Base-by-base conservation (phyloP, 1,284 basidiomycete species). In the Ganoderma sp. region DNA sequence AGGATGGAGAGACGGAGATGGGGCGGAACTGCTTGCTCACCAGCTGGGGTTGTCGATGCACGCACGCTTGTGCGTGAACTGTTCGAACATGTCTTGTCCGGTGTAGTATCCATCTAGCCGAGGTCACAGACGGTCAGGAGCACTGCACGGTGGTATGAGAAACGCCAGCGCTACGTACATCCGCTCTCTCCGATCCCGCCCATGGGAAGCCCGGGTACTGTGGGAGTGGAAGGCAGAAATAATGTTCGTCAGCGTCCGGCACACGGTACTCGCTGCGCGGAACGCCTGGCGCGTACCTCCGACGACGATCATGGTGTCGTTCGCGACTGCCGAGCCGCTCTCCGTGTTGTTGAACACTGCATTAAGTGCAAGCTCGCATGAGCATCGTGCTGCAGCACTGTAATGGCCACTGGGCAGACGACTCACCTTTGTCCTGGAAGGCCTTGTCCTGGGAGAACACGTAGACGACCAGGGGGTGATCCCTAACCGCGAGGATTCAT, bases 381-480 rank as follows among this genome's bases (percentile, higher is more conserved):
- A 50, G 48, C 22, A 12, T 50, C 10, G 9, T 22, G 9, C 19
- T 45, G 19, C 19, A 7, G 8, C 19, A 15, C 14, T 6, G n/a
- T 8, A 9, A 48, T 32, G 2, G 32, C 32, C 32, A 32, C 32
- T 32, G 32, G 32, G 32, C 32, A 32, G 5, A 32, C 32, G 37
- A 39, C 48, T 12, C 22, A 5, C 48, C 48, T 77, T 88, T 88
- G 34, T 82, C 77, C 77, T 91, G 91, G 73, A 88, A 83, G 19
- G 77, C 78, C 1, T 82, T 73, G 72, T 90, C 84, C 65, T 84
- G 79, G 1, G 90, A 83, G 79, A 94, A 95, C 37, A 92, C 85
- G 73, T 95, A 93, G 19, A 94, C 77, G 0, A 88, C 85, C 6
- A 95, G 83, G 3, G 93, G 91, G 71, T 93, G 89, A 68, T 91